Percentiles rank a stretch among this genome's conserved stretches.
Evolutionary conservation across 441 rosid genomes (phyloP).

Genomic region (Croton laevigatus): DNA sequence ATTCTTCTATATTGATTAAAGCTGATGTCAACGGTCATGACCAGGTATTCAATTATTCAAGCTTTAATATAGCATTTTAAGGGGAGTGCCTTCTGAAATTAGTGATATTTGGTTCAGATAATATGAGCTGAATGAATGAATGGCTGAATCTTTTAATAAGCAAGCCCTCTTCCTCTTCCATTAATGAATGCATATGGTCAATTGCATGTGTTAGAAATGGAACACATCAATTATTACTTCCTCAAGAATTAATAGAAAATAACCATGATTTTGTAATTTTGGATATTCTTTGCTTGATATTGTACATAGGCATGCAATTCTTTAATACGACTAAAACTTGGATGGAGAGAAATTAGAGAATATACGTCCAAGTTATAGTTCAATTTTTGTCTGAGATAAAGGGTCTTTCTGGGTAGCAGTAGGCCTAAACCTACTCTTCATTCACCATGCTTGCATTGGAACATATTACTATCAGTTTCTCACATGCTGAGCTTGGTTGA

Average conservation of each 20-base stretch:
- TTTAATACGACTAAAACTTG: background rate
- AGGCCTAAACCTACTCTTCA: background rate
- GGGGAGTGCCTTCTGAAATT: background rate
- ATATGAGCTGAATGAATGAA: background rate
- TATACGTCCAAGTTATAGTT: background rate
- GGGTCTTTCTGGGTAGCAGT: background rate
- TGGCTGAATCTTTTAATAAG: background rate
- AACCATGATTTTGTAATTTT: background rate
- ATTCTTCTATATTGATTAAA: constrained; percentile 84
- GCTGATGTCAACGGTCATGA: constrained; percentile 72
- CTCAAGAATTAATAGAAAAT: background rate
- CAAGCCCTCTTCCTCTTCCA: background rate
- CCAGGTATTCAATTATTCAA: constrained; percentile 52
- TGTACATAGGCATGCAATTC: background rate
- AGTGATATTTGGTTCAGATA: background rate
- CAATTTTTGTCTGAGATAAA: background rate
- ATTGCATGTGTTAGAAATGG: constrained; percentile 1
- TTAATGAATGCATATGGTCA: background rate
- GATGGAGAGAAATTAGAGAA: background rate
- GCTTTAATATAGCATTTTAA: background rate
- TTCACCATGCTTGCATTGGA: background rate
- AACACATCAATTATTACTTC: constrained; percentile 1
- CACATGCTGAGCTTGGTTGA: background rate
- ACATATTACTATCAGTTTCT: background rate
- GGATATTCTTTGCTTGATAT: background rate